Evolutionary conservation across 305 asterid species (phyloP), one percentile per base, ranked within the genome.

Genomic region (Solanum aculeatissimum): DNA sequence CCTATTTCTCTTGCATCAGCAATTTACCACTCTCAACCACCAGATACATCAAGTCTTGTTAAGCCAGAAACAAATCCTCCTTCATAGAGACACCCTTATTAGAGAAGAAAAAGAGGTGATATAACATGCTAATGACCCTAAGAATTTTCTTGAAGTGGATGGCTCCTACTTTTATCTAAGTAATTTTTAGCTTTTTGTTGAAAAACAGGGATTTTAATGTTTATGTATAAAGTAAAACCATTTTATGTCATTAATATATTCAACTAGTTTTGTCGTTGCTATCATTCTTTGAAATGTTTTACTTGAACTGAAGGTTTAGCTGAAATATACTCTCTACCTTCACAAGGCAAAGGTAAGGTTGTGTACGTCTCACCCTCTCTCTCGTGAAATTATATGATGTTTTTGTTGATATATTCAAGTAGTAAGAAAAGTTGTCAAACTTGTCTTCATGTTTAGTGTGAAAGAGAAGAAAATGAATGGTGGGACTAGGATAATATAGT

Each of bases 1-100:
- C 99, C 99, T 38, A 84, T 87, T 63, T 88, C 91, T 40, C 89
- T 96, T 43, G 99, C 99, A 54, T 91, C 99, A 2, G 98, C 96
- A 21, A 96, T 96, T 86, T 96, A 90, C 91, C 94, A 91, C 85
- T 90, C 98, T 12, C 98, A 91, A 83, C 93, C 94, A 79, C 89
- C 93, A 11, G 98, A 94, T 60, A 83, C 91, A 25, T 83, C 90
- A 89, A 51, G 88, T 29, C 89, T 87, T 9, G 86, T 92, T 83
- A 91, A 92, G 86, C 92, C 97, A 66, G 96, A 93, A 85, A 86
- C 92, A 9, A 87, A 92, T 54, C 94, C 92, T 62, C 94, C 93
- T 69, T 89, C 93, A 15, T 92, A 89, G 58, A 45, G 23, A 23
- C 27, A 60, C 43, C 57, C 71, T 82, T 42, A 12, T 27, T 53